phyloP scores from a whole-genome alignment of 78 protist genomes.

The Isochrysis galbana region DNA sequence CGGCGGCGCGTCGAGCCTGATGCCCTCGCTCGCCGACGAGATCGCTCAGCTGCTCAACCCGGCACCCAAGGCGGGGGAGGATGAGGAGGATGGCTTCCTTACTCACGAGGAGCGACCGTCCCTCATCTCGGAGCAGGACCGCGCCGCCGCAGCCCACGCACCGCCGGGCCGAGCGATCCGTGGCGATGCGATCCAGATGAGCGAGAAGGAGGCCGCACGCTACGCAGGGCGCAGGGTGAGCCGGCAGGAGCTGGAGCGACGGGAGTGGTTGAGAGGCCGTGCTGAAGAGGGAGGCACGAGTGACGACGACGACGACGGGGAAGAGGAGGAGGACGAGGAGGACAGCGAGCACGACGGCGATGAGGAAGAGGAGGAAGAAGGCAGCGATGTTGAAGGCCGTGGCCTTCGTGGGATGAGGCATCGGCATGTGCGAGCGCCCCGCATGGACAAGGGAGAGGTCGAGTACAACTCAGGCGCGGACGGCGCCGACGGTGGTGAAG shows the following conservation, averaged over 20 bases:
- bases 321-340: not conserved
- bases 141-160: too few relatives aligned
- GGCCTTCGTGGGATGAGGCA: too few relatives aligned
- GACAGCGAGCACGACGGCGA: not conserved
- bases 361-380: not conserved
- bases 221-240: not conserved
- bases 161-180: too few relatives aligned
- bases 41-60: conserved; percentile 21
- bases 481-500: too few relatives aligned
- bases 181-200: too few relatives aligned
- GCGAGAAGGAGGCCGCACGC: too few relatives aligned
- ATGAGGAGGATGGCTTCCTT: not conserved
- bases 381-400: not conserved
- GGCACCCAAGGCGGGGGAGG: too few relatives aligned
- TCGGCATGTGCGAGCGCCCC: too few relatives aligned
- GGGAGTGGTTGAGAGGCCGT: not conserved
- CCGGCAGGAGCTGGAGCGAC: not conserved
- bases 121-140: too few relatives aligned
- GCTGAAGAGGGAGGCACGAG: not conserved
- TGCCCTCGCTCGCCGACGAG: not conserved
- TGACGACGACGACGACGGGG: not conserved
- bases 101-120: too few relatives aligned
- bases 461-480: not conserved
- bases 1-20: too few relatives aligned
- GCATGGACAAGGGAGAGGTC: not conserved